phyloP scores from a whole-genome alignment of 2,329 filamentous ascomycete genomes.

The Microcera coccophila region DNA sequence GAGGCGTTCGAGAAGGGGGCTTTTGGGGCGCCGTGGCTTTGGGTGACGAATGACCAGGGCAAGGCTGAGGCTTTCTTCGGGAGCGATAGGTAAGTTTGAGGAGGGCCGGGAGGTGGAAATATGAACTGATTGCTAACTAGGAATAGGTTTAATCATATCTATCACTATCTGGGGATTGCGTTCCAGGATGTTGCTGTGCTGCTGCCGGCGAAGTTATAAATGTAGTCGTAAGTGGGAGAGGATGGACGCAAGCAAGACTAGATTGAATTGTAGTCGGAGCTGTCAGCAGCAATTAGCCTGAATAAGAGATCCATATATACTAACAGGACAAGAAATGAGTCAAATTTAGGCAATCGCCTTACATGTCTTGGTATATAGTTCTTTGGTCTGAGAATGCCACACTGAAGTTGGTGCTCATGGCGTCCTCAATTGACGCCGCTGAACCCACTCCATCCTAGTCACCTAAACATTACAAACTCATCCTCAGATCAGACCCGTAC shows the following conservation, averaged over 20 bases:
- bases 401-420: not conserved
- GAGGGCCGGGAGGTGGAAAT: not conserved
- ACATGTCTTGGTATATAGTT: too few relatives aligned
- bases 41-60: conserved; percentile 57
- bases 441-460: not conserved
- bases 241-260: not conserved
- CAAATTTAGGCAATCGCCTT: too few relatives aligned
- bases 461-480: not conserved
- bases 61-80: conserved; percentile 69
- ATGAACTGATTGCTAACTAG: not conserved
- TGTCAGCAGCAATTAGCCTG: too few relatives aligned
- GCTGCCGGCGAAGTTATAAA: conserved; percentile 33
- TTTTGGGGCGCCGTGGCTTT: conserved; percentile 75
- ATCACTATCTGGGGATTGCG: conserved; percentile 59
- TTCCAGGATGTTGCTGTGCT: conserved; percentile 49
- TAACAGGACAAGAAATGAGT: too few relatives aligned
- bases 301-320: too few relatives aligned
- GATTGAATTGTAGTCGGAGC: too few relatives aligned
- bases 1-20: conserved; percentile 62
- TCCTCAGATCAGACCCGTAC: too few relatives aligned
- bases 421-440: not conserved
- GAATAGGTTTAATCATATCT: conserved; percentile 64
- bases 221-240: too few relatives aligned
- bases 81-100: conserved; percentile 55
- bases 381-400: too few relatives aligned